These are phyloP conservation scores for Fusarium cicatricum DNA, from an alignment of 2,329 filamentous ascomycete genomes.

Conservation along the genomic window DNA sequence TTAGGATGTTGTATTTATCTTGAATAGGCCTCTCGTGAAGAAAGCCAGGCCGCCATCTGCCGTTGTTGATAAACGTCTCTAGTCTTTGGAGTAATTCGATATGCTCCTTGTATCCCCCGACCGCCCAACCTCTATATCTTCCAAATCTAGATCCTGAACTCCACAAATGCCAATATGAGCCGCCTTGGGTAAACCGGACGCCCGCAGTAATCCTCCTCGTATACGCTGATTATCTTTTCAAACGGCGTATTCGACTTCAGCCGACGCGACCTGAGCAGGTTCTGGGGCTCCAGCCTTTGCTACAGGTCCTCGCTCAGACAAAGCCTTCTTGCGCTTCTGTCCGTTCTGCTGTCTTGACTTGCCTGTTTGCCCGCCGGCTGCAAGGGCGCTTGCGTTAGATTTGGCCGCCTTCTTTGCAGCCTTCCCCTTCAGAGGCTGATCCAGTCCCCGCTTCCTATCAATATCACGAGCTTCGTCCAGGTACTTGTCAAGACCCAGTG, in stretches of 20 bases:
- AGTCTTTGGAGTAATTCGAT: constrained; percentile 3
- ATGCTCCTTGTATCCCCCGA: constrained; percentile 2
- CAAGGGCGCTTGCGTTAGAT: constrained; percentile 53
- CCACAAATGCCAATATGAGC: constrained; percentile 29
- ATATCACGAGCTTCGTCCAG: constrained; percentile 68
- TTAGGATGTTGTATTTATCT: constrained; percentile 32
- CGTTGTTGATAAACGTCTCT: constrained; percentile 1
- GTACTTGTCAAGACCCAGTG: constrained; percentile 71
- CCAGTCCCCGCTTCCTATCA: constrained; percentile 70
- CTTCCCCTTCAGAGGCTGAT: constrained; percentile 54
- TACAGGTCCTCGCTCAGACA: constrained; percentile 47
- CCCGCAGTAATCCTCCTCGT: neutral
- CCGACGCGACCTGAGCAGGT: constrained; percentile 34
- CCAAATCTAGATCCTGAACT: constrained; percentile 26
- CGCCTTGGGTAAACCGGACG: constrained; percentile 13
- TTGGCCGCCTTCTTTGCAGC: constrained; percentile 47
- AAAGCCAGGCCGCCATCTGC: constrained; percentile 4
- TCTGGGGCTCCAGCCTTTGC: constrained; percentile 36
- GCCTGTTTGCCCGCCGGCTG: constrained; percentile 58
- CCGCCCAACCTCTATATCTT: neutral
- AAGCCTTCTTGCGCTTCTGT: constrained; percentile 46
- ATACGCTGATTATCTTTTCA: neutral
- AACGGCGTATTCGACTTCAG: constrained; percentile 6
- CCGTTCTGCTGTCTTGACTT: constrained; percentile 47
- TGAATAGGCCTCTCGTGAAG: constrained; percentile 12